Conservation (phyloP, 176 grass and related monocot species). For the Rhynchospora pubera region DNA sequence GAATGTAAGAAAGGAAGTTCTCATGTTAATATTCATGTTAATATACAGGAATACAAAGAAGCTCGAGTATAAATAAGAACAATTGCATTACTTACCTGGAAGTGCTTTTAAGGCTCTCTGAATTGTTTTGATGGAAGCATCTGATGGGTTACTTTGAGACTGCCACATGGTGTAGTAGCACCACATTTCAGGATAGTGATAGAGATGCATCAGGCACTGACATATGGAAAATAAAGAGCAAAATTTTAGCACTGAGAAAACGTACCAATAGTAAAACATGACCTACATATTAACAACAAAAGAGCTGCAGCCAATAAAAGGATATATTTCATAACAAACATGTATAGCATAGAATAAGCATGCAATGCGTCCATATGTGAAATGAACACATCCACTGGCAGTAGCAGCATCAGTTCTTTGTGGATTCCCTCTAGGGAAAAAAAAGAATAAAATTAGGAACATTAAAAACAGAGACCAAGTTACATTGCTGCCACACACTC, state of each 20-base stretch:
- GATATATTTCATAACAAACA: background rate
- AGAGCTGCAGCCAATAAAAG: background rate
- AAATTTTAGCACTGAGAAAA: background rate
- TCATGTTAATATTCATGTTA: too few species aligned
- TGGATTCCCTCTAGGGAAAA: slow-evolving; percentile 65
- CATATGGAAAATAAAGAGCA: slow-evolving; percentile 16
- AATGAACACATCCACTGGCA: slow-evolving; percentile 79
- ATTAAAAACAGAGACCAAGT: background rate
- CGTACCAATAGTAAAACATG: background rate
- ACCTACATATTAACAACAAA: background rate
- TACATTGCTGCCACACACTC: background rate
- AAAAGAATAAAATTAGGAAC: background rate
- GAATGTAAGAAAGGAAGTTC: slow-evolving; percentile 48
- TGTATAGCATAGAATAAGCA: background rate
- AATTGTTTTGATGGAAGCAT: slow-evolving; percentile 89
- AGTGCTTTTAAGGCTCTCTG: slow-evolving; percentile 90
- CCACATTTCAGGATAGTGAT: slow-evolving; percentile 98
- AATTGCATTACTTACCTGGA: slow-evolving; percentile 57
- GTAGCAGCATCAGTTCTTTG: slow-evolving; percentile 86
- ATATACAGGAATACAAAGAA: background rate
- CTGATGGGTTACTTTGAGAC: slow-evolving; percentile 55
- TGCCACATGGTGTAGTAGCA: slow-evolving; percentile 91
- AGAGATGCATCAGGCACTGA: slow-evolving; percentile 94
- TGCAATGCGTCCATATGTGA: slow-evolving; percentile 74
- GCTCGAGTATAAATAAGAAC: background rate